A percentile compares a stretch with the other conserved stretches of the same genome.
Evolutionary conservation across 768 basidiomycete species (phyloP).

Genomic region (Panus rudis): DNA sequence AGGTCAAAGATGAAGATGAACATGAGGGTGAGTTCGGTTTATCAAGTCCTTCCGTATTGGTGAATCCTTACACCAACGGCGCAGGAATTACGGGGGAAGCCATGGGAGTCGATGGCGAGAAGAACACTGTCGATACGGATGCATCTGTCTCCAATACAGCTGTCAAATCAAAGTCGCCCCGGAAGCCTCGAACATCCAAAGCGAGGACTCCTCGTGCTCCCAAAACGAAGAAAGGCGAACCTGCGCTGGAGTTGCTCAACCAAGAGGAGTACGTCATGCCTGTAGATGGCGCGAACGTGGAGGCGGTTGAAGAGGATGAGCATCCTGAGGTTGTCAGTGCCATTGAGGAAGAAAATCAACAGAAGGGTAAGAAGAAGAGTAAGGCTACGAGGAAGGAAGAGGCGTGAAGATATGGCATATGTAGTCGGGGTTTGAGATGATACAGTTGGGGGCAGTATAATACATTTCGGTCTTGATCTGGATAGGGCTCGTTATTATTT

Average conservation of each 20-base stretch:
- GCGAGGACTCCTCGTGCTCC: neutral
- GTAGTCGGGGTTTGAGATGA: too few relatives aligned
- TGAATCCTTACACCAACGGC: neutral
- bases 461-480: too few relatives aligned
- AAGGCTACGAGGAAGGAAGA: neutral
- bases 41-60: neutral
- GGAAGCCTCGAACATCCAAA: neutral
- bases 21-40: neutral
- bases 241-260: constrained; percentile 5
- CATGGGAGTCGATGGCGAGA: neutral
- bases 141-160: neutral
- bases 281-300: constrained; percentile 8
- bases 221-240: neutral
- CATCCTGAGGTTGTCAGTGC: constrained; percentile 12
- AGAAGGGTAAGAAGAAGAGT: neutral
- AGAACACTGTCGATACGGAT: neutral
- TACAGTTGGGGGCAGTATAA: too few relatives aligned
- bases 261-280: constrained; percentile 11
- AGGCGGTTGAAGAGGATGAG: constrained; percentile 11
- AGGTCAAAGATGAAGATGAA: neutral
- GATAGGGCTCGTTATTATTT: too few relatives aligned
- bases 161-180: neutral
- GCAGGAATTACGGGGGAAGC: neutral
- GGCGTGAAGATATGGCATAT: neutral
- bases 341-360: neutral